Conservation (phyloP, 2,329 filamentous ascomycete genomes). For the Sphaerulina musiva region DNA sequence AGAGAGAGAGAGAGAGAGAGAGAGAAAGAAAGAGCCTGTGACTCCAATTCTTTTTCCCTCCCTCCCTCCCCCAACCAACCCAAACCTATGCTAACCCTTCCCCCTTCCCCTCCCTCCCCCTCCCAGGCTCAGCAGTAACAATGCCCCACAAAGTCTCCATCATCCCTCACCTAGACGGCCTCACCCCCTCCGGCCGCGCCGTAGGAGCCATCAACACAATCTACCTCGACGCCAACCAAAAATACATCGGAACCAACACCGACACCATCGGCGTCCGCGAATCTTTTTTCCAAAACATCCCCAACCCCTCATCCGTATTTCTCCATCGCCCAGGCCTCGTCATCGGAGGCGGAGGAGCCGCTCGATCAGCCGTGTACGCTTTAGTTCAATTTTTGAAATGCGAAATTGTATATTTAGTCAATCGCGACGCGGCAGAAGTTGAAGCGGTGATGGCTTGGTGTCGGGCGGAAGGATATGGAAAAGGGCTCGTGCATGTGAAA, state of each 20-base stretch:
- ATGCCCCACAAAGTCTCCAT: slow-evolving; percentile 82
- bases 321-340: slow-evolving; percentile 61
- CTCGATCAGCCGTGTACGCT: slow-evolving; percentile 70
- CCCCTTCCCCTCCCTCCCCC: background rate
- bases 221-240: slow-evolving; percentile 51
- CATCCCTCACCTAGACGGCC: slow-evolving; percentile 63
- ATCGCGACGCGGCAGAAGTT: slow-evolving; percentile 63
- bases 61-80: no score
- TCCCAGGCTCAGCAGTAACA: slow-evolving; percentile 61
- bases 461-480: slow-evolving; percentile 51
- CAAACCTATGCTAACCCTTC: no score
- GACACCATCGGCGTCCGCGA: slow-evolving; percentile 74
- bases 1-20: no score
- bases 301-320: slow-evolving; percentile 43
- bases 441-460: slow-evolving; percentile 61
- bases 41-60: no score
- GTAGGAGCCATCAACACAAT: slow-evolving; percentile 78
- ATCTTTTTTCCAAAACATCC: slow-evolving; percentile 51
- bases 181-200: slow-evolving; percentile 64
- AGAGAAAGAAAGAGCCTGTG: no score
- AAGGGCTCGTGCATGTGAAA: slow-evolving; percentile 55
- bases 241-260: slow-evolving; percentile 67
- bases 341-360: slow-evolving; percentile 70
- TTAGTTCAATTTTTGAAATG: slow-evolving; percentile 63
- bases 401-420: slow-evolving; percentile 67